Conservation (phyloP, 2,329 filamentous ascomycete genomes). For the Calonectria pauciramosa region DNA sequence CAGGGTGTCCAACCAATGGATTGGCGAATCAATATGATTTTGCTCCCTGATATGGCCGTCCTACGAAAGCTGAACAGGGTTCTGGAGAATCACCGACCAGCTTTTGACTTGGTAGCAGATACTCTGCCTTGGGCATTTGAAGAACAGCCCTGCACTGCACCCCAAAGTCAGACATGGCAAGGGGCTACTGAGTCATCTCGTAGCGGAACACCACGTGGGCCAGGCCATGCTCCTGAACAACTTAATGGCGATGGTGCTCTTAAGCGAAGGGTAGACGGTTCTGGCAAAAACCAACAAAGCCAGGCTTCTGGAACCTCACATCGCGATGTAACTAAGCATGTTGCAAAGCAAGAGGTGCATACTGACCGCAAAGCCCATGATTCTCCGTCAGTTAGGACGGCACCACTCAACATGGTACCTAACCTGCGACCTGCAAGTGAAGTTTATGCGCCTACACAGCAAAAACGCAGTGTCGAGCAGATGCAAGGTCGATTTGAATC, state of each 20-base stretch:
- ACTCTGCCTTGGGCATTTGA: slow-evolving; percentile 55
- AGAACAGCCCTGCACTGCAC: slow-evolving; percentile 21
- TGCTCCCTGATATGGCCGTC: slow-evolving; percentile 52
- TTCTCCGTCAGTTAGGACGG: slow-evolving; percentile 1
- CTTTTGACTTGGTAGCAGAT: slow-evolving; percentile 52
- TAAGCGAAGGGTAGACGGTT: not conserved
- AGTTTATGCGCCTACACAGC: slow-evolving; percentile 47
- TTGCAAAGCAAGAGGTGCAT: not conserved
- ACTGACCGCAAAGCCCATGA: not conserved
- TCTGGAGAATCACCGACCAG: slow-evolving; percentile 49
- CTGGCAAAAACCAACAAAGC: not conserved
- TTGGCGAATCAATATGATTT: slow-evolving; percentile 64
- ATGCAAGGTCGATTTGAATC: slow-evolving; percentile 3
- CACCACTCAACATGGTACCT: slow-evolving; percentile 32
- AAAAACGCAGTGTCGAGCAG: not conserved
- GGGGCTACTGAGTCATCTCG: not conserved
- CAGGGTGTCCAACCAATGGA: slow-evolving; percentile 47
- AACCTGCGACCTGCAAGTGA: slow-evolving; percentile 45
- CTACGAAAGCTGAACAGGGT: slow-evolving; percentile 47
- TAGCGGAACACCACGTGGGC: not conserved
- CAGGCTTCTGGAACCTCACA: not conserved
- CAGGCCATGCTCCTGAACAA: not conserved
- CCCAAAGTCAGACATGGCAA: slow-evolving; percentile 2
- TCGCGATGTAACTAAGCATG: not conserved
- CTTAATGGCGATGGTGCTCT: not conserved